A percentile compares a stretch with the other conserved stretches of the same genome.
Evolutionary conservation across 345 rosid genomes (phyloP).

Genomic region (Garcia nutans): DNA sequence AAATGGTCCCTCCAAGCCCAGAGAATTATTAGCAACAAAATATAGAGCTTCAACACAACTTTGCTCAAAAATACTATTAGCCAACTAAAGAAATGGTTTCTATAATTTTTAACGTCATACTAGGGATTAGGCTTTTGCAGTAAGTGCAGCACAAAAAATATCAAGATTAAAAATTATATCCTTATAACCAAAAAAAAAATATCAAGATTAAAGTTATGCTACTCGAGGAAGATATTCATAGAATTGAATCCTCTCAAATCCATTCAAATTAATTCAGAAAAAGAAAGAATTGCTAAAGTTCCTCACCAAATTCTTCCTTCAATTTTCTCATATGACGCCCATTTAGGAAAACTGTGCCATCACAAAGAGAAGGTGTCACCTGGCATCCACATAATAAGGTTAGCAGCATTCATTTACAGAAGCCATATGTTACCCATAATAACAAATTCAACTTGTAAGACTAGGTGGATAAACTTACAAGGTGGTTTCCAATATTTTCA

Average conservation of each 20-base stretch:
- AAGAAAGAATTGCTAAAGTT: constrained; percentile 6
- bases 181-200: not conserved
- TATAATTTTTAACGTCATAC: not conserved
- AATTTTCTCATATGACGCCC: constrained; percentile 56
- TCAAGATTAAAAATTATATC: not conserved
- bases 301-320: constrained; percentile 80
- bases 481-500: constrained; percentile 29
- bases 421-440: constrained; percentile 9
- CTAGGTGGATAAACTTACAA: constrained; percentile 45
- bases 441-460: constrained; percentile 6
- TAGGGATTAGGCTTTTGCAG: not conserved
- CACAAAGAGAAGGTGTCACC: constrained; percentile 61
- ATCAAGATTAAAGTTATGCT: not conserved
- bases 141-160: not conserved
- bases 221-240: not conserved
- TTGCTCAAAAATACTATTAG: not conserved
- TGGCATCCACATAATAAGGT: constrained; percentile 37
- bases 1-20: not conserved
- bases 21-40: not conserved
- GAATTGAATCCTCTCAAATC: not conserved
- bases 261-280: not conserved
- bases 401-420: constrained; percentile 16
- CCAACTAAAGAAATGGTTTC: not conserved
- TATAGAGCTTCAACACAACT: constrained; percentile 1
- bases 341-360: constrained; percentile 58